These are phyloP conservation scores for Yamagishiella unicocca DNA, from an alignment of 139 green algal genomes.

Conservation along the genomic window DNA sequence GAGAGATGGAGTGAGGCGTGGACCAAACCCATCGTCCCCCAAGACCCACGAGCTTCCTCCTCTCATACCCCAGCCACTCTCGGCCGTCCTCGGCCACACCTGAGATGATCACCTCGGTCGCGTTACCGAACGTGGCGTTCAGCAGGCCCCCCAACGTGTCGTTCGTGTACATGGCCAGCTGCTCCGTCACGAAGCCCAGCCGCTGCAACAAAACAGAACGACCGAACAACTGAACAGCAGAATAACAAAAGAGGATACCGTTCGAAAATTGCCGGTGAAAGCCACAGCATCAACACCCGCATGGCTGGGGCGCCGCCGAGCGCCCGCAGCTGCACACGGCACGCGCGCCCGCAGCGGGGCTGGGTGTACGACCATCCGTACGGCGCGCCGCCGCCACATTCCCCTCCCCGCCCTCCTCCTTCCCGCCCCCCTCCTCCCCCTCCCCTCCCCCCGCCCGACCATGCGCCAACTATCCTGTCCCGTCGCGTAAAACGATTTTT, in stretches of 20 bases:
- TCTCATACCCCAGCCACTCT: neutral
- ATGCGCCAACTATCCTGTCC: no score
- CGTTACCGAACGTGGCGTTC: constrained; percentile 81
- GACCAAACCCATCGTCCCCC: neutral
- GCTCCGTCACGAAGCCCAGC: constrained; percentile 78
- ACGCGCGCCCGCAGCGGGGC: no score
- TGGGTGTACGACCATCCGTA: no score
- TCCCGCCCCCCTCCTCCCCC: neutral
- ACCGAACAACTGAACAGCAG: neutral
- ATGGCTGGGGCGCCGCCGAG: no score
- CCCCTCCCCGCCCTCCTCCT: no score
- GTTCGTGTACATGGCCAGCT: constrained; percentile 78
- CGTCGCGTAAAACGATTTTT: no score
- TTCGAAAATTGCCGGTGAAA: no score
- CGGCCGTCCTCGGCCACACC: constrained; percentile 43
- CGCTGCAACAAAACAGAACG: constrained; percentile 55
- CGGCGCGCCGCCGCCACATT: no score
- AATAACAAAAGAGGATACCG: no score
- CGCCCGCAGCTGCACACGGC: no score
- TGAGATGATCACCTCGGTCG: constrained; percentile 81
- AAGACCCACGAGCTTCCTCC: neutral
- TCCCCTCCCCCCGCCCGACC: no score
- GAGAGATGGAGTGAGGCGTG: neutral
- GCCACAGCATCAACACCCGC: no score
- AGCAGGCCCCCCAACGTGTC: constrained; percentile 74